phyloP scores from a whole-genome alignment of 495 filamentous ascomycete genomes.

The Annulohypoxylon nitens region DNA sequence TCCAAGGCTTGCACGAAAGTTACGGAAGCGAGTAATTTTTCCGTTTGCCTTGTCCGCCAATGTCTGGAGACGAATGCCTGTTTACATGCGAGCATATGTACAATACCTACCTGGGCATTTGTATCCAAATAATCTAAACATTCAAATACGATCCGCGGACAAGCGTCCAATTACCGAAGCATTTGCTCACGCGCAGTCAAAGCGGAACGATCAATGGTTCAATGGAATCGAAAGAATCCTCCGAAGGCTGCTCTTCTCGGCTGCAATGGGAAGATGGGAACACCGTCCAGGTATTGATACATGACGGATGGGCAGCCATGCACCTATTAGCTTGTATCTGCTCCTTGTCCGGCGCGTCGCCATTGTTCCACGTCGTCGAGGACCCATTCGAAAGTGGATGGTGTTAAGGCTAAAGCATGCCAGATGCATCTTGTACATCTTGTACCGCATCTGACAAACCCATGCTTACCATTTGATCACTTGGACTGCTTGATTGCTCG shows the following conservation, averaged over 20 bases:
- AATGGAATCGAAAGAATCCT: constrained; percentile 10
- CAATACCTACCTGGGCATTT: background rate
- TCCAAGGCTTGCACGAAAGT: constrained; percentile 23
- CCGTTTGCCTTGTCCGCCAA: constrained; percentile 17
- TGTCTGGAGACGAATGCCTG: constrained; percentile 10
- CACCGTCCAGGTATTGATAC: constrained; percentile 48
- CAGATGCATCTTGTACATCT: constrained; percentile 42
- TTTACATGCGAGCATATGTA: background rate
- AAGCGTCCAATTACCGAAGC: constrained; percentile 41
- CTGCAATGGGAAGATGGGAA: constrained; percentile 38
- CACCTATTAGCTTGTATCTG: constrained; percentile 51
- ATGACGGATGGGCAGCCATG: constrained; percentile 53
- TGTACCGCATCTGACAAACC: constrained; percentile 22
- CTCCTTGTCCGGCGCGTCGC: constrained; percentile 32
- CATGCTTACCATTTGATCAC: background rate
- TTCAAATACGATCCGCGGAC: constrained; percentile 22
- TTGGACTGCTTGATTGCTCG: background rate
- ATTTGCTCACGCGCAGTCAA: constrained; percentile 35
- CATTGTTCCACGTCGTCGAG: constrained; percentile 50
- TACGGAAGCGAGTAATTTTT: constrained; percentile 30
- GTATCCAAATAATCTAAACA: background rate
- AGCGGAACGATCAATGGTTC: constrained; percentile 22
- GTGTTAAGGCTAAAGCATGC: constrained; percentile 43
- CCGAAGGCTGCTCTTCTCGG: constrained; percentile 24
- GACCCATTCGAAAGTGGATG: constrained; percentile 41